Evolutionary conservation across 345 rosid genomes (phyloP).

Genomic region (Schrenkiella parvula): DNA sequence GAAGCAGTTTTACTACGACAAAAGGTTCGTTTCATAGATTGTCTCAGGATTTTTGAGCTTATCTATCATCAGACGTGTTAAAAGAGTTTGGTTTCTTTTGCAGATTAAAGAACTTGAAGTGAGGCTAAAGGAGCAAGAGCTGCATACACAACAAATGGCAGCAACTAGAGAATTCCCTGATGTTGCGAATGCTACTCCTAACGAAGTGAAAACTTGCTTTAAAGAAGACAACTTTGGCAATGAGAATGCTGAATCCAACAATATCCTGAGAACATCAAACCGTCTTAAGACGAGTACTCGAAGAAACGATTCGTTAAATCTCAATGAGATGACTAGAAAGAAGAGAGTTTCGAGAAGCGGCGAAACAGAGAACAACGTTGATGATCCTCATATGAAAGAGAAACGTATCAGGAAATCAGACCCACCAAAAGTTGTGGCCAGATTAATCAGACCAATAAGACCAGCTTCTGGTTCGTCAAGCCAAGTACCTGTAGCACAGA

Average conservation of each 20-base stretch:
- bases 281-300: conserved; percentile 38
- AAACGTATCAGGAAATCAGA: conserved; percentile 70
- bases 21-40: conserved; percentile 36
- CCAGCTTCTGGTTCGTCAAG: conserved; percentile 30
- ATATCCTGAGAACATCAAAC: conserved; percentile 61
- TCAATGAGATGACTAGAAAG: conserved; percentile 42
- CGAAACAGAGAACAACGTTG: conserved; percentile 63
- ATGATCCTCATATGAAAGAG: conserved; percentile 35
- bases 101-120: conserved; percentile 89
- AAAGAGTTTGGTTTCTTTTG: not conserved
- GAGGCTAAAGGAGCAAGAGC: conserved; percentile 69
- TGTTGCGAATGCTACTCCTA: conserved; percentile 42
- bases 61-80: not conserved
- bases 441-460: conserved; percentile 48
- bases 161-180: conserved; percentile 38
- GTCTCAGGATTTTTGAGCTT: not conserved
- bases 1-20: conserved; percentile 50
- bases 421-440: conserved; percentile 57
- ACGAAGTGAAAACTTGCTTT: conserved; percentile 39
- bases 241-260: conserved; percentile 45
- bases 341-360: conserved; percentile 69
- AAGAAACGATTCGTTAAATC: conserved; percentile 33
- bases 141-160: conserved; percentile 40
- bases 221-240: conserved; percentile 45
- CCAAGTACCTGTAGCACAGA: conserved; percentile 40